Evolutionary conservation across 2,329 filamentous ascomycete genomes (phyloP).

Genomic region (Monosporascus sp.): DNA sequence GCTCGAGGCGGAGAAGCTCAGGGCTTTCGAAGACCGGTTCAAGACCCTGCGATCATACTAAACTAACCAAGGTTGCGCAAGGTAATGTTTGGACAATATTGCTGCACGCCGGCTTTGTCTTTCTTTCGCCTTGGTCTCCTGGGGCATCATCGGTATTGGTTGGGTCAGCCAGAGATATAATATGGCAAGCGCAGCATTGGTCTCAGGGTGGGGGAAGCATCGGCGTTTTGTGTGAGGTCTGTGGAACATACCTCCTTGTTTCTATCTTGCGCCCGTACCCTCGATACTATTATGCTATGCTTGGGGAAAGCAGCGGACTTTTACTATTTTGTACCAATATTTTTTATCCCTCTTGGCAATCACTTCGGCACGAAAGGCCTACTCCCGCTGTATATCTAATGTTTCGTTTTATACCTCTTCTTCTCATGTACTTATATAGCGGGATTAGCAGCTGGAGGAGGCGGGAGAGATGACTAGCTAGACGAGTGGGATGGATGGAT

Average conservation of each 20-base stretch:
- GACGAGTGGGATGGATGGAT: too few species aligned
- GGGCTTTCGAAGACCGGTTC: constrained; percentile 40
- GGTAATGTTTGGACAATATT: not conserved
- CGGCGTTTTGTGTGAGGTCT: not conserved
- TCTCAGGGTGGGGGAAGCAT: not conserved
- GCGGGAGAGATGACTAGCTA: too few species aligned
- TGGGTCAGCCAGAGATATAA: not conserved
- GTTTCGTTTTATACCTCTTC: too few species aligned
- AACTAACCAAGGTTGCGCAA: not conserved
- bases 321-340: too few species aligned
- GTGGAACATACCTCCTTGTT: not conserved
- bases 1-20: constrained; percentile 60
- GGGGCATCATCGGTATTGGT: not conserved
- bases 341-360: too few species aligned
- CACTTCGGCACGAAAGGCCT: too few species aligned
- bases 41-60: constrained; percentile 21
- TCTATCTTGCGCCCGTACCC: not conserved
- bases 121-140: not conserved
- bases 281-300: not conserved
- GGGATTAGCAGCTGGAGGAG: too few species aligned
- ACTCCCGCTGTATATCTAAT: too few species aligned
- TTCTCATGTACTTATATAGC: too few species aligned
- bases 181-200: not conserved
- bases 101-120: not conserved
- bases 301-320: not conserved